phyloP scores from a whole-genome alignment of 2,329 filamentous ascomycete genomes.

The Colletotrichum sansevieriae region DNA sequence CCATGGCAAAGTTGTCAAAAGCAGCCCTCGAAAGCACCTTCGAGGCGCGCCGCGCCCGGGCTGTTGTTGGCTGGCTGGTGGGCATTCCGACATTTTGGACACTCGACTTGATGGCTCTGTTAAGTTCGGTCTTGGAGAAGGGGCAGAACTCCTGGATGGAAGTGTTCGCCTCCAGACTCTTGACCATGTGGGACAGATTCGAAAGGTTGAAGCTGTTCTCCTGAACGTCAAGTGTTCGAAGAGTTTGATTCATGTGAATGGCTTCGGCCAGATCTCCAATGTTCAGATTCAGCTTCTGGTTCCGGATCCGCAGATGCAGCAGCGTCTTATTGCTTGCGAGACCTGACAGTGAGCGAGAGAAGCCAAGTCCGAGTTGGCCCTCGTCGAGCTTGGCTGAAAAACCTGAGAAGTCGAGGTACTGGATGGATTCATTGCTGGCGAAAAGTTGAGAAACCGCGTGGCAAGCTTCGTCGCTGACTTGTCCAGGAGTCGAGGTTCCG shows the following conservation, averaged over 20 bases:
- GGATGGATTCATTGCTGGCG: slow-evolving; percentile 62
- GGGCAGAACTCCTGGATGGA: slow-evolving; percentile 60
- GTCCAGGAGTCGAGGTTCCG: slow-evolving; percentile 64
- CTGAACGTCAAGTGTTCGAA: slow-evolving; percentile 67
- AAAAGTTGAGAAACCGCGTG: slow-evolving; percentile 64
- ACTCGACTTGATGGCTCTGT: slow-evolving; percentile 50
- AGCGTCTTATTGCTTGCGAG: slow-evolving; percentile 59
- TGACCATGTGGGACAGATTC: slow-evolving; percentile 61
- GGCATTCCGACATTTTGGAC: slow-evolving; percentile 39
- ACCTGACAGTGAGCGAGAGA: slow-evolving; percentile 63
- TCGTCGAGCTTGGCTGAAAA: slow-evolving; percentile 70
- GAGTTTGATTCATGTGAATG: slow-evolving; percentile 61
- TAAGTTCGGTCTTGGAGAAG: slow-evolving; percentile 54
- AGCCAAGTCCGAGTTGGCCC: slow-evolving; percentile 66
- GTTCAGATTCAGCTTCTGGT: slow-evolving; percentile 67
- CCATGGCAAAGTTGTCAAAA: slow-evolving; percentile 36
- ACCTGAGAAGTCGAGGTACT: slow-evolving; percentile 69
- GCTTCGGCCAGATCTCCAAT: slow-evolving; percentile 65
- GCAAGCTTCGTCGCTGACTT: slow-evolving; percentile 61
- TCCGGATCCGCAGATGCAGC: slow-evolving; percentile 66
- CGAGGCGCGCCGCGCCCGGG: slow-evolving; percentile 35
- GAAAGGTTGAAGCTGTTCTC: slow-evolving; percentile 68
- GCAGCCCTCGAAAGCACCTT: slow-evolving; percentile 39
- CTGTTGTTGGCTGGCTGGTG: slow-evolving; percentile 23
- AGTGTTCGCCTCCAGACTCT: slow-evolving; percentile 57